Evolutionary conservation across 331 rosid genomes (phyloP), one percentile per base, ranked within the genome.

Genomic region (Stylosanthes scabra): DNA sequence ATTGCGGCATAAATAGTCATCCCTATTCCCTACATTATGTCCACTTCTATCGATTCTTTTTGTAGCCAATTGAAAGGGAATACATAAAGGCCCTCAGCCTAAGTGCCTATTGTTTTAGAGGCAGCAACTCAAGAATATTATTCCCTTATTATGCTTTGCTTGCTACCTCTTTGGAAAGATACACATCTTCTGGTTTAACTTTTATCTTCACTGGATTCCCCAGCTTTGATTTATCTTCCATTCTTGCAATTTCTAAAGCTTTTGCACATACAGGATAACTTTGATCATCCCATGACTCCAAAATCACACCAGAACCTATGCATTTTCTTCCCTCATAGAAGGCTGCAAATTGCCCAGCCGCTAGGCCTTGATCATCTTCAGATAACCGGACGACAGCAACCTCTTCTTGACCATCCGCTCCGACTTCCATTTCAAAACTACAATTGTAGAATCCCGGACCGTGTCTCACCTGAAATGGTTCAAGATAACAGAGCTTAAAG

Each of bases 291-390:
- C 96, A 87, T 0, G 96, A 89, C 83, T 91, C 96, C 83, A 89
- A 82, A 50, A 94, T 91, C 79, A 94, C 88, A 70, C 97, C 96
- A 1, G 97, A 94, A 39, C 97, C 99, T 70, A 91, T 85, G 85
- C 99, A 94, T 8, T 64, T 81, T 50, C 80, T 86, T 80, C 96
- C 96, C 56, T 80, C 77, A 44, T 91, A 94, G 80, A 94, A 91
- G 82, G 96, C 96, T 0, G 95, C 87, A 79, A 89, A 94, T 79
- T 91, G 99, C 68, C 99, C 99, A 2, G 96, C 96, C 37, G 97
- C 99, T 70, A 94, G 89, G 67, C 99, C 99, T 81, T 91, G 99
- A 76, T 91, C 99, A 71, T 94, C 97, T 63, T 83, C 88, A 47
- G 85, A 81, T 77, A 91, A 82, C 42, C 39, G 76, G 75, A 91